A percentile compares a stretch with the other conserved stretches of the same genome.
Evolutionary conservation across 441 rosid genomes (phyloP).

Genomic region (Populus tomentosa): DNA sequence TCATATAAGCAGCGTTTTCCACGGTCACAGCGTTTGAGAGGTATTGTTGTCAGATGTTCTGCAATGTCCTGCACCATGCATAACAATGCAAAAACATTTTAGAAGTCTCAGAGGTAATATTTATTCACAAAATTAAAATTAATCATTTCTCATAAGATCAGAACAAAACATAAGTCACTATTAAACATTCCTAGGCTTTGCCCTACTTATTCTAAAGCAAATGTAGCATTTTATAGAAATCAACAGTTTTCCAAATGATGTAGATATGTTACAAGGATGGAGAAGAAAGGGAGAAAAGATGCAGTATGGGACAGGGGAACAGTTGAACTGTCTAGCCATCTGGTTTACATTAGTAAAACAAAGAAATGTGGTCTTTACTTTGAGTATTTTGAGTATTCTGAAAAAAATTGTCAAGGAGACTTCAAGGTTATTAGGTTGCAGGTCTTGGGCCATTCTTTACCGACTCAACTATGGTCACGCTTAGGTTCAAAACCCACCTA

Average conservation of each 20-base stretch:
- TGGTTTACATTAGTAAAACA: no score
- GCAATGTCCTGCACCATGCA: constrained; percentile 60
- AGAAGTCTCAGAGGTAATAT: not conserved
- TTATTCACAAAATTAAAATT: not conserved
- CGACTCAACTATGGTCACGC: no score
- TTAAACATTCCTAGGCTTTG: constrained; percentile 4
- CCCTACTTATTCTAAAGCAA: not conserved
- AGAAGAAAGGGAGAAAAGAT: not conserved
- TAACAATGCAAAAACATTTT: not conserved
- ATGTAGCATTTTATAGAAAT: not conserved
- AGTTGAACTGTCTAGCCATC: no score
- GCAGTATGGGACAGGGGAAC: no score
- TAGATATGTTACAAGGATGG: not conserved
- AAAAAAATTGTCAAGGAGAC: no score
- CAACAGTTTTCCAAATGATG: not conserved
- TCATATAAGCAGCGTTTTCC: constrained; percentile 86
- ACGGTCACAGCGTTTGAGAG: constrained; percentile 78
- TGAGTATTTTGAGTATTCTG: no score
- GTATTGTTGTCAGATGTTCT: constrained; percentile 78
- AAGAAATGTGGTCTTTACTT: no score
- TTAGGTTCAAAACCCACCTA: no score
- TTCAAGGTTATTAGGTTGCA: no score
- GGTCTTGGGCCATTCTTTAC: no score
- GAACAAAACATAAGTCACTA: not conserved
- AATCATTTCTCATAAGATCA: constrained; percentile 1